Conservation (phyloP, 2,329 filamentous ascomycete species). For the Podosphaera fusca region DNA sequence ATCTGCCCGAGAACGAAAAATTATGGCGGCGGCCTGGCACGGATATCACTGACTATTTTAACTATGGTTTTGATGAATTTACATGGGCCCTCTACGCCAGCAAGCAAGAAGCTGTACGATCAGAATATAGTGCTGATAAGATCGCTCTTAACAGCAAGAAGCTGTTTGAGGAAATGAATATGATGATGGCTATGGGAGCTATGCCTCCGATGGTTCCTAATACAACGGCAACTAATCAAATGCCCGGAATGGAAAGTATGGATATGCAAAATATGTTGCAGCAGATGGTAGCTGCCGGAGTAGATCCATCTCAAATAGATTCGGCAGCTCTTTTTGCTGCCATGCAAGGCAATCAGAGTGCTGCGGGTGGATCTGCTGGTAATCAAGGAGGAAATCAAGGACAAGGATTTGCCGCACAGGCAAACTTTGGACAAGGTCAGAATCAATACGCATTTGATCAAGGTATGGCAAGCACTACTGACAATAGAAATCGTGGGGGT, state of each 20-base stretch:
- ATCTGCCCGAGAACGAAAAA: slow-evolving; percentile 62
- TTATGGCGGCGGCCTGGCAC: slow-evolving; percentile 89
- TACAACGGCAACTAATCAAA: slow-evolving; percentile 18
- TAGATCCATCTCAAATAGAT: slow-evolving; percentile 45
- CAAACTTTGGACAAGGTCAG: slow-evolving; percentile 21
- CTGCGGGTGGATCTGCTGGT: slow-evolving; percentile 21
- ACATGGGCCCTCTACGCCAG: slow-evolving; percentile 88
- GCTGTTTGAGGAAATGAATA: slow-evolving; percentile 48
- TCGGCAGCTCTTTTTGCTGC: slow-evolving; percentile 36
- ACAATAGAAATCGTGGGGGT: slow-evolving; percentile 12
- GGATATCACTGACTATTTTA: slow-evolving; percentile 93
- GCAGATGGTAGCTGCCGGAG: slow-evolving; percentile 42
- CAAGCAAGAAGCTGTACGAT: slow-evolving; percentile 60
- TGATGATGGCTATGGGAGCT: slow-evolving; percentile 37
- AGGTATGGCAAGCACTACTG: slow-evolving; percentile 9
- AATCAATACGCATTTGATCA: slow-evolving; percentile 16
- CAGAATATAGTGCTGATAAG: slow-evolving; percentile 47
- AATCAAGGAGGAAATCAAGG: slow-evolving; percentile 24
- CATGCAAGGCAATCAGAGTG: slow-evolving; percentile 25
- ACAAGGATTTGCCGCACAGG: slow-evolving; percentile 26
- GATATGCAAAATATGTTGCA: slow-evolving; percentile 50
- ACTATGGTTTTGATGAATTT: slow-evolving; percentile 97
- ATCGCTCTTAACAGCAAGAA: slow-evolving; percentile 50
- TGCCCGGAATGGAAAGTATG: slow-evolving; percentile 38
- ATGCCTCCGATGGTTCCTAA: slow-evolving; percentile 23